Percentiles rank a stretch among this genome's conserved stretches.
Conservation (phyloP, 2,329 filamentous ascomycete genomes). For the Gyromitra esculenta region DNA sequence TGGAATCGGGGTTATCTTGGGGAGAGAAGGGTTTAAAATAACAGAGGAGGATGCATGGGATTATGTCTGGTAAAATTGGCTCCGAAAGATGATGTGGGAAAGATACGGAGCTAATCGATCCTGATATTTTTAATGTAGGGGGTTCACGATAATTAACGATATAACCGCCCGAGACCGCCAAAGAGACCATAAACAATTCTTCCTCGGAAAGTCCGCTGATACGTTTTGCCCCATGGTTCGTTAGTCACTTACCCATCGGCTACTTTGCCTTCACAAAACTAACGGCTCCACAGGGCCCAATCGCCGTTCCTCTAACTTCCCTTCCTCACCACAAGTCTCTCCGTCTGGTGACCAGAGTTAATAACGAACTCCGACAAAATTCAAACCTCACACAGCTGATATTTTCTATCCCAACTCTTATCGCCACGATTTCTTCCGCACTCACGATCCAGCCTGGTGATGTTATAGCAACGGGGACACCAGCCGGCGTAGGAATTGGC, state of each 20-base stretch:
- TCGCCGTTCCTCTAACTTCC: constrained; percentile 65
- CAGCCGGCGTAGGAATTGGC: constrained; percentile 65
- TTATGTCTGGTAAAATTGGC: constrained; percentile 63
- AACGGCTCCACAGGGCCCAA: constrained; percentile 62
- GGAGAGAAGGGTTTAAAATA: constrained; percentile 64
- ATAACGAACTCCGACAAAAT: constrained; percentile 66
- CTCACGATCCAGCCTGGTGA: constrained; percentile 67
- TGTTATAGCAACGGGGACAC: constrained; percentile 65
- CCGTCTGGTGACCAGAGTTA: constrained; percentile 61
- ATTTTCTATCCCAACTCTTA: constrained; percentile 64
- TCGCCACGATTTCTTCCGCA: constrained; percentile 64
- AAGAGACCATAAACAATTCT: constrained; percentile 70
- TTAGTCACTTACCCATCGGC: constrained; percentile 20
- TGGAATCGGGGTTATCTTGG: constrained; percentile 68
- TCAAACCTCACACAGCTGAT: constrained; percentile 65
- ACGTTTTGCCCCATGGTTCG: constrained; percentile 68
- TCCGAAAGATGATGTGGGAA: neutral
- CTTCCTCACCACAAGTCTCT: constrained; percentile 61
- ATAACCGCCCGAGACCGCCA: constrained; percentile 68
- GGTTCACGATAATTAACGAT: constrained; percentile 65
- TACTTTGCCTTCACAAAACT: neutral
- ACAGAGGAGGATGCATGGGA: constrained; percentile 63
- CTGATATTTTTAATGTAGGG: constrained; percentile 33
- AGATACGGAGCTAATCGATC: neutral
- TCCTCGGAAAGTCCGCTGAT: constrained; percentile 68